A percentile compares a stretch with the other conserved stretches of the same genome.
These are phyloP conservation scores for Trifolium fragiferum DNA, from an alignment of 306 rosid species.

Conservation along the genomic window DNA sequence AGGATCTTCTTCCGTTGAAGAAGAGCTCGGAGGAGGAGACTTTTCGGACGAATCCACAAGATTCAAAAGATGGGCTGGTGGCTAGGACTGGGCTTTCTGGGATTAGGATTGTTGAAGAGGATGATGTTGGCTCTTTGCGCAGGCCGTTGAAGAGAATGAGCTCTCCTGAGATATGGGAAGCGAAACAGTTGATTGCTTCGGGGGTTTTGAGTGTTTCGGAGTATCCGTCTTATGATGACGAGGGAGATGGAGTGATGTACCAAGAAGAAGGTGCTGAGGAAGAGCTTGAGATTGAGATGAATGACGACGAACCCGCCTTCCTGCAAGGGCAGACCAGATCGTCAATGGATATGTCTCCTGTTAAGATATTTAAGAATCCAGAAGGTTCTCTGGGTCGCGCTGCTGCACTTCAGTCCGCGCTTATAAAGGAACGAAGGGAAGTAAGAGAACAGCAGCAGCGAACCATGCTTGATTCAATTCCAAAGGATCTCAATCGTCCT, in stretches of 20 bases:
- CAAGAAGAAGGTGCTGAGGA: constrained; percentile 89
- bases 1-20: constrained; percentile 81
- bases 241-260: constrained; percentile 75
- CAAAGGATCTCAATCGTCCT: constrained; percentile 94
- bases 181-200: constrained; percentile 79
- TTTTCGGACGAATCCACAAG: constrained; percentile 63
- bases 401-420: constrained; percentile 91
- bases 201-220: constrained; percentile 72
- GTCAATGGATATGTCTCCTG: constrained; percentile 88
- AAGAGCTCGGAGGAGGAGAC: constrained; percentile 60
- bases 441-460: constrained; percentile 86
- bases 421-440: constrained; percentile 90
- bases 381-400: constrained; percentile 90
- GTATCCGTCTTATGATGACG: constrained; percentile 80
- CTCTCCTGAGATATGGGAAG: constrained; percentile 93
- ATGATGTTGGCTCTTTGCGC: constrained; percentile 51
- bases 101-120: constrained; percentile 80
- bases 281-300: constrained; percentile 85
- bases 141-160: constrained; percentile 94
- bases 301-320: constrained; percentile 87
- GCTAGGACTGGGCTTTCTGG: constrained; percentile 84
- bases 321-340: constrained; percentile 83
- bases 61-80: constrained; percentile 64
- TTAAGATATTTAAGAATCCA: constrained; percentile 87
- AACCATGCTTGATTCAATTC: constrained; percentile 86